Evolutionary conservation across 2,329 filamentous ascomycete species (phyloP).

Genomic region (Cryphonectria carpinicola): DNA sequence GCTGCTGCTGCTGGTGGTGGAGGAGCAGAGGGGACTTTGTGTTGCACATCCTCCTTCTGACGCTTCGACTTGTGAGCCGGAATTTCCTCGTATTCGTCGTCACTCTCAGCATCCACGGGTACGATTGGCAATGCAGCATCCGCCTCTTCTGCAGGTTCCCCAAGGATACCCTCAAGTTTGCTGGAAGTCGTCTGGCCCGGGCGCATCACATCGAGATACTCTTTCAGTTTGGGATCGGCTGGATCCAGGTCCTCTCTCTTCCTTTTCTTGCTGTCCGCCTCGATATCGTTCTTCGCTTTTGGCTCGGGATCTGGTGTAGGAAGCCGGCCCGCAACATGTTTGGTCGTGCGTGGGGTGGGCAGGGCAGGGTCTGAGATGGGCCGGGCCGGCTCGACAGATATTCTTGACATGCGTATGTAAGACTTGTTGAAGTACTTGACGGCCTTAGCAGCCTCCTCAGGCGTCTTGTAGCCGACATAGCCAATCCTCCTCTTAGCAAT

Average conservation of each 20-base stretch:
- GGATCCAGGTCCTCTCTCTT: constrained; percentile 64
- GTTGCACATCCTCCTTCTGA: constrained; percentile 35
- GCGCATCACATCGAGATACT: constrained; percentile 85
- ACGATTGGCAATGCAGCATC: constrained; percentile 29
- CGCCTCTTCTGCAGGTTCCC: constrained; percentile 32
- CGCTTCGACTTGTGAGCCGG: constrained; percentile 56
- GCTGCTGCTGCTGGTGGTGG: constrained; percentile 13
- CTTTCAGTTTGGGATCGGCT: constrained; percentile 78
- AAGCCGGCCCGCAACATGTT: constrained; percentile 20
- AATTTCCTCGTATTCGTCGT: constrained; percentile 75
- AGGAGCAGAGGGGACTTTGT: constrained; percentile 25
- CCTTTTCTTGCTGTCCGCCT: constrained; percentile 64
- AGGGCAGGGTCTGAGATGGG: constrained; percentile 57
- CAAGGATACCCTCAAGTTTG: constrained; percentile 58
- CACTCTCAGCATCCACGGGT: constrained; percentile 61
- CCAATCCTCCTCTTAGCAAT: constrained; percentile 89
- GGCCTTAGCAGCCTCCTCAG: constrained; percentile 78
- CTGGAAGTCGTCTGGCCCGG: constrained; percentile 63
- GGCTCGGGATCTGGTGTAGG: constrained; percentile 27
- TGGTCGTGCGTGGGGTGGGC: constrained; percentile 32
- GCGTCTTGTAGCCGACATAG: constrained; percentile 89
- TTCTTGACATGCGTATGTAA: constrained; percentile 94
- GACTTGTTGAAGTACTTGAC: constrained; percentile 95
- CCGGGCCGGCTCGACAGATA: constrained; percentile 84
- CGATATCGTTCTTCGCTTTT: constrained; percentile 30